phyloP scores from a whole-genome alignment of 2,329 filamentous ascomycete genomes.

The Phyllosticta capitalensis region DNA sequence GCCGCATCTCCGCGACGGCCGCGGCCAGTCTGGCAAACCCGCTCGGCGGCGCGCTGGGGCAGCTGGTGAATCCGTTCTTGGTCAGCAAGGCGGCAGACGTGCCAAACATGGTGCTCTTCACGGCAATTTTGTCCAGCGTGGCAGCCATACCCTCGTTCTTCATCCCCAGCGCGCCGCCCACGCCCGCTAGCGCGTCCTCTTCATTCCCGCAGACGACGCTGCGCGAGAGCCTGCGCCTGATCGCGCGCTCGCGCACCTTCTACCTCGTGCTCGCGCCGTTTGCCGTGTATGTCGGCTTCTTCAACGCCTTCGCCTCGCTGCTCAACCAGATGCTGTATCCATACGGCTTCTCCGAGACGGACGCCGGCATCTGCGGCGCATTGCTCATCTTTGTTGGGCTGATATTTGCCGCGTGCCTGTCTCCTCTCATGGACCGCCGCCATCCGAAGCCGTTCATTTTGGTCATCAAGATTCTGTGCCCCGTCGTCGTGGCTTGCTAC shows the following conservation, averaged over 20 bases:
- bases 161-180: conserved; percentile 57
- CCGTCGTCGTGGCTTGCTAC: conserved; percentile 63
- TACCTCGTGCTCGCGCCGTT: conserved; percentile 79
- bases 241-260: conserved; percentile 55
- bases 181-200: conserved; percentile 62
- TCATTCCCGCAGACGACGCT: conserved; percentile 45
- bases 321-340: conserved; percentile 85
- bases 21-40: conserved; percentile 80
- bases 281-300: conserved; percentile 75
- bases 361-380: conserved; percentile 83
- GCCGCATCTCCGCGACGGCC: conserved; percentile 80
- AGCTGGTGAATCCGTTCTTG: conserved; percentile 76
- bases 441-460: conserved; percentile 58
- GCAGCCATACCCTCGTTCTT: conserved; percentile 69
- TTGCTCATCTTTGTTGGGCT: conserved; percentile 85
- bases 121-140: conserved; percentile 66
- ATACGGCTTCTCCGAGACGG: conserved; percentile 71
- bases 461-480: conserved; percentile 64
- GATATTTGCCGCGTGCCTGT: conserved; percentile 62
- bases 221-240: conserved; percentile 39
- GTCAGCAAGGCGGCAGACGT: conserved; percentile 54
- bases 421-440: conserved; percentile 74
- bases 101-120: conserved; percentile 74
- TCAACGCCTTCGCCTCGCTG: conserved; percentile 83
- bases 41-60: conserved; percentile 71